phyloP scores from a whole-genome alignment of 768 basidiomycete genomes.

The Cystobasidium ongulense region DNA sequence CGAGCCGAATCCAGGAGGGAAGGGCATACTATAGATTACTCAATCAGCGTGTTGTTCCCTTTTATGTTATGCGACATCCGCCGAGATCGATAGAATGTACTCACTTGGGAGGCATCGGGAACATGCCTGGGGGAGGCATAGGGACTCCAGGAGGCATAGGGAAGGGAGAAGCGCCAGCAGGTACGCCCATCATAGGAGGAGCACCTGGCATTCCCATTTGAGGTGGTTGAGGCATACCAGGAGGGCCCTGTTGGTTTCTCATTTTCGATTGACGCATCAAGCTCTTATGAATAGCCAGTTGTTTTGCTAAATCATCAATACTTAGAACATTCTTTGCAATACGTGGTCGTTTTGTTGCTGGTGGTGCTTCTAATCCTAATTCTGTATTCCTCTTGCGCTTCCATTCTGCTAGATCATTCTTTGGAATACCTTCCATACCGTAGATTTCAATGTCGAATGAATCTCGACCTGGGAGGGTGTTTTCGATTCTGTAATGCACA shows the following conservation, averaged over 20 bases:
- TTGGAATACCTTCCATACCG: constrained; percentile 97
- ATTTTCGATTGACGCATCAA: constrained; percentile 60
- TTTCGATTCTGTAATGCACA: constrained; percentile 77
- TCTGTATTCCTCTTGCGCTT: constrained; percentile 87
- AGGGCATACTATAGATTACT: constrained; percentile 36
- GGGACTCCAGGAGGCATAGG: constrained; percentile 31
- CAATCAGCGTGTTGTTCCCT: constrained; percentile 40
- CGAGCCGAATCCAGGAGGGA: constrained; percentile 45
- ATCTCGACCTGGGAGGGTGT: constrained; percentile 89
- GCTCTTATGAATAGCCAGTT: constrained; percentile 79
- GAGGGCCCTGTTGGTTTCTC: constrained; percentile 36
- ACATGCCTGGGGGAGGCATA: constrained; percentile 40
- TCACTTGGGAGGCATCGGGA: constrained; percentile 38
- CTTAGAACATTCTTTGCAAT: constrained; percentile 64
- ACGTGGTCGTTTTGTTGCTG: constrained; percentile 64
- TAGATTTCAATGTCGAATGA: constrained; percentile 99
- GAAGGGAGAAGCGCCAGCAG: constrained; percentile 23
- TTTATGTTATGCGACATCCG: constrained; percentile 40
- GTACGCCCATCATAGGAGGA: constrained; percentile 42
- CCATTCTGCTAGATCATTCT: constrained; percentile 88
- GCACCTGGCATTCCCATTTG: background rate
- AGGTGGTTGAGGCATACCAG: constrained; percentile 31
- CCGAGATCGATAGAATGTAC: constrained; percentile 47
- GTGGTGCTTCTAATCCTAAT: constrained; percentile 63
- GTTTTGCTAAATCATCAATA: constrained; percentile 73